These are phyloP conservation scores for Insectozyma bohioensis DNA, from an alignment of 1,139 yeast genomes.

Conservation along the genomic window DNA sequence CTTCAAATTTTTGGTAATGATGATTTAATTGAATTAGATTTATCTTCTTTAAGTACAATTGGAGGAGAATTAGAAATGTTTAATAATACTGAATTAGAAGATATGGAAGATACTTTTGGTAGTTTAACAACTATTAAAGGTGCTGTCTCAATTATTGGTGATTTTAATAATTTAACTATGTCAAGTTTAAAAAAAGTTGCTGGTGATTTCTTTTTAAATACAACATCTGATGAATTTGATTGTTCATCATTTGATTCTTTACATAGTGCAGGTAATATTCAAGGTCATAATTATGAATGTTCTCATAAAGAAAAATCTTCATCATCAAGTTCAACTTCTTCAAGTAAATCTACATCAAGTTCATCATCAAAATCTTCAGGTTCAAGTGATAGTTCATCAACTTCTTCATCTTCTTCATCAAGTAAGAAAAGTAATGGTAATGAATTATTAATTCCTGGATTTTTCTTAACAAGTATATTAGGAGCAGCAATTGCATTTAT, in stretches of 20 bases:
- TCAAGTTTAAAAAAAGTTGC: slow-evolving; percentile 38
- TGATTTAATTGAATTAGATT: slow-evolving; percentile 31
- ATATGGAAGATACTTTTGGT: slow-evolving; percentile 29
- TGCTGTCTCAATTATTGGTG: slow-evolving; percentile 44
- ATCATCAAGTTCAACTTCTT: slow-evolving; percentile 15
- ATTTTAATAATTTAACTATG: slow-evolving; percentile 40
- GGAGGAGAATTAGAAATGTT: slow-evolving; percentile 46
- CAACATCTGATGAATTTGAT: slow-evolving; percentile 40
- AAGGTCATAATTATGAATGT: slow-evolving; percentile 49
- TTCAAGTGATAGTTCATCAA: slow-evolving; percentile 9
- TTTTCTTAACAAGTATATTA: slow-evolving; percentile 5
- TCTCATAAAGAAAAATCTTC: slow-evolving; percentile 31
- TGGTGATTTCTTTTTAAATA: slow-evolving; percentile 42
- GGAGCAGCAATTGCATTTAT: slow-evolving; percentile 8
- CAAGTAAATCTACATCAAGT: slow-evolving; percentile 6
- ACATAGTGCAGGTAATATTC: slow-evolving; percentile 33
- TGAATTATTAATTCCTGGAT: slow-evolving; percentile 7
- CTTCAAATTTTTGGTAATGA: slow-evolving; percentile 46
- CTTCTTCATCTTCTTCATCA: slow-evolving; percentile 11
- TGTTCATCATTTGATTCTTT: slow-evolving; percentile 37
- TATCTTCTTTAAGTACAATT: slow-evolving; percentile 32
- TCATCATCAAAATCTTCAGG: slow-evolving; percentile 8
- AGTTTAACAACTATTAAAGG: slow-evolving; percentile 39
- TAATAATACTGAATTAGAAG: slow-evolving; percentile 44
- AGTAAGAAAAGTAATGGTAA: slow-evolving; percentile 9